A percentile compares a stretch with the other conserved stretches of the same genome.
Evolutionary conservation across 108 stramenopile species (phyloP).

Genomic region (Cyclotella atomus): DNA sequence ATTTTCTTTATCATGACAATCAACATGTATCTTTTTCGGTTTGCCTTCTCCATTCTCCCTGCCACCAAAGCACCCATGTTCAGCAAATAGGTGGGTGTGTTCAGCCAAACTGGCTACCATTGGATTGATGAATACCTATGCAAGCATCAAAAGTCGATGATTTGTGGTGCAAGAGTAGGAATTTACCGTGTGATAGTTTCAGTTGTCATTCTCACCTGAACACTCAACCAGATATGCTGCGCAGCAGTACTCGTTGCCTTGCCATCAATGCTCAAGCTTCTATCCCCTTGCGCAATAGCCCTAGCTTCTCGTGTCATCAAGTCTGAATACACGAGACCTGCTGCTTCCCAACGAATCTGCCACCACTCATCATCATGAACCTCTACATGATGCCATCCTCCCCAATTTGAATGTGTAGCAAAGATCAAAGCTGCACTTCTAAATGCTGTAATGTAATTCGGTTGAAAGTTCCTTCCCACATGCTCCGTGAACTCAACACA

Average conservation of each 20-base stretch:
- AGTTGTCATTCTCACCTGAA: conserved; percentile 13
- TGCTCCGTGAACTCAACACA: conserved; percentile 76
- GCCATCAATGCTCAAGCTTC: conserved; percentile 22
- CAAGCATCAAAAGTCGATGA: neutral
- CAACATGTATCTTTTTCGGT: conserved; percentile 28
- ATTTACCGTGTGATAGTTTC: neutral
- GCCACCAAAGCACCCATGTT: conserved; percentile 47
- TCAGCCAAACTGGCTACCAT: conserved; percentile 60
- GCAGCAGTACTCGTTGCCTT: conserved; percentile 31
- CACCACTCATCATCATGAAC: conserved; percentile 70
- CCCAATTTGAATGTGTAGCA: conserved; percentile 69
- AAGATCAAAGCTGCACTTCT: conserved; percentile 83
- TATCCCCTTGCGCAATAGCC: conserved; percentile 40
- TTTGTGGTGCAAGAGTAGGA: neutral
- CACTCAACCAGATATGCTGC: conserved; percentile 53
- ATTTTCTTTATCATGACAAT: conserved; percentile 18
- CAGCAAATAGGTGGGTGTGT: conserved; percentile 66
- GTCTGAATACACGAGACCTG: conserved; percentile 62
- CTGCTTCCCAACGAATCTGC: conserved; percentile 62
- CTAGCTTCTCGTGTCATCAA: conserved; percentile 48
- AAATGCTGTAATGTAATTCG: conserved; percentile 80
- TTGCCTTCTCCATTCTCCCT: conserved; percentile 7
- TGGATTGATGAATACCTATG: conserved; percentile 59
- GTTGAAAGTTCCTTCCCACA: conserved; percentile 71
- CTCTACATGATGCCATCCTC: conserved; percentile 80